Conservation (phyloP, 805 yeast species). For the Yamadazyma laniorum region DNA sequence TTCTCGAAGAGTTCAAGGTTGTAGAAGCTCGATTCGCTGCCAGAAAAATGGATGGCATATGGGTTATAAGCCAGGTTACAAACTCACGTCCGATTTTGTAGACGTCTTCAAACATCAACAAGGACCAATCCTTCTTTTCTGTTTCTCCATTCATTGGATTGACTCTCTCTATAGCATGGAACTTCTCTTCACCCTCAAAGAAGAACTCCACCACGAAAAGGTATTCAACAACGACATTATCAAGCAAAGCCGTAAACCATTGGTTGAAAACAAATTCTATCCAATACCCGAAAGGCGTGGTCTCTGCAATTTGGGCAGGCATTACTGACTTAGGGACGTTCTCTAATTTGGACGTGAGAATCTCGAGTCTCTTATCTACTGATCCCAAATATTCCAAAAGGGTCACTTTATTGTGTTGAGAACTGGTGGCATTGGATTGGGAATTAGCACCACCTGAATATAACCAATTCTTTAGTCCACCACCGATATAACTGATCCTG, state of each 20-base stretch:
- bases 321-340: conserved; percentile 59
- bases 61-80: conserved; percentile 44
- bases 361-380: conserved; percentile 58
- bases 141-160: conserved; percentile 3
- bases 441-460: conserved; percentile 4
- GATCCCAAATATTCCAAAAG: conserved; percentile 53
- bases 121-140: conserved; percentile 30
- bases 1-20: conserved; percentile 36
- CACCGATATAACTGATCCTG: conserved; percentile 17
- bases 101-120: conserved; percentile 35
- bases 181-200: conserved; percentile 42
- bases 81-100: conserved; percentile 45
- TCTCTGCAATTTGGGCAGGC: conserved; percentile 83
- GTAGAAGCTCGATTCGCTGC: conserved; percentile 29
- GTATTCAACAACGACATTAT: conserved; percentile 76
- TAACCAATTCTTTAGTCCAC: conserved; percentile 28
- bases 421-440: conserved; percentile 3
- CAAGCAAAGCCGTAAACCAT: conserved; percentile 69
- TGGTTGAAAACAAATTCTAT: conserved; percentile 73
- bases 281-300: conserved; percentile 62
- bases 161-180: conserved; percentile 22
- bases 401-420: conserved; percentile 14
- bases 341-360: conserved; percentile 39
- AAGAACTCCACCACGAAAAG: conserved; percentile 72
- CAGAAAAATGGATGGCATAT: conserved; percentile 31